Conservation (phyloP, 2,329 filamentous ascomycete species). For the Coccinonectria pachysandricola region DNA sequence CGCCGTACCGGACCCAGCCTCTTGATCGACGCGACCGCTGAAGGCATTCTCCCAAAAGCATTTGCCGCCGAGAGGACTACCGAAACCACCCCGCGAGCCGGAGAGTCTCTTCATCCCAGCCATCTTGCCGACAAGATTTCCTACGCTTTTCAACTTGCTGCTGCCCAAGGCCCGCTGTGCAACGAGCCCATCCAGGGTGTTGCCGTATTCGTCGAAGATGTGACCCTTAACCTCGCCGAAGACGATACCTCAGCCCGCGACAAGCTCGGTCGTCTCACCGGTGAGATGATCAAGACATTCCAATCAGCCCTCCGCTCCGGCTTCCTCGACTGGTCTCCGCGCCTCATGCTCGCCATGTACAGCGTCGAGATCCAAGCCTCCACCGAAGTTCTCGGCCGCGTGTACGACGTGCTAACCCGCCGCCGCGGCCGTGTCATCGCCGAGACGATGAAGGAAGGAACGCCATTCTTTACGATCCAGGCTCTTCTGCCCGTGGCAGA, state of each 20-base stretch:
- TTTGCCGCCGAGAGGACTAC: conserved; percentile 34
- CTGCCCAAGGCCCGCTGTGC: conserved; percentile 79
- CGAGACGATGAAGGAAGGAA: conserved; percentile 88
- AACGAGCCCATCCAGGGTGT: conserved; percentile 88
- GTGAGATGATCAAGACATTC: conserved; percentile 84
- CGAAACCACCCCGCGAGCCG: conserved; percentile 27
- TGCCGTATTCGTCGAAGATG: conserved; percentile 78
- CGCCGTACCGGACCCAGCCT: conserved; percentile 78
- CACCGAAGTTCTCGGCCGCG: conserved; percentile 86
- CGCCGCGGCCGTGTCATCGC: conserved; percentile 81
- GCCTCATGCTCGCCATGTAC: conserved; percentile 97
- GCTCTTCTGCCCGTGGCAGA: conserved; percentile 84
- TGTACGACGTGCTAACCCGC: conserved; percentile 95
- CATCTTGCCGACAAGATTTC: conserved; percentile 84
- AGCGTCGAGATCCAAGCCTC: conserved; percentile 94
- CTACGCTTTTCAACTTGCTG: conserved; percentile 91
- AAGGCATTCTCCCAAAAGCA: conserved; percentile 62
- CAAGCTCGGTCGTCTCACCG: conserved; percentile 69
- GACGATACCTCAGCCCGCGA: conserved; percentile 50
- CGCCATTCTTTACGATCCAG: conserved; percentile 90
- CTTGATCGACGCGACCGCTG: conserved; percentile 70
- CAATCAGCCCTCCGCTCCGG: conserved; percentile 74
- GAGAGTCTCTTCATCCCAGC: conserved; percentile 44
- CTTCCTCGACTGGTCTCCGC: conserved; percentile 91
- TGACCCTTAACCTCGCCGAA: conserved; percentile 48